phyloP scores from a whole-genome alignment of 139 green algal species.

The Dunaliella primolecta region DNA sequence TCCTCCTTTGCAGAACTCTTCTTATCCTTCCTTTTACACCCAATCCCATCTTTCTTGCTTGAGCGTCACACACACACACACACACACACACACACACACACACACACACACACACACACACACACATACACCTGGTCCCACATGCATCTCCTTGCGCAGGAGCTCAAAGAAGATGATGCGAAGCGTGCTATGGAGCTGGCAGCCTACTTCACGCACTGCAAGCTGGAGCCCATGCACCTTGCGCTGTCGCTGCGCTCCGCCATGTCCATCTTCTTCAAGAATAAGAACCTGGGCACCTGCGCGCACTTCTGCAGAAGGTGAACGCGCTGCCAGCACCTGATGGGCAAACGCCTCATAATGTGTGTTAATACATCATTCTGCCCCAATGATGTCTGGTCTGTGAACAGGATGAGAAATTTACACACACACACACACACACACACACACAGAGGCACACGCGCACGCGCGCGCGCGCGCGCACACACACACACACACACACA shows the following conservation, averaged over 20 bases:
- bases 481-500: background rate
- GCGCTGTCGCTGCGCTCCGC: slow-evolving; percentile 83
- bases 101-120: background rate
- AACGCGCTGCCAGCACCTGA: background rate
- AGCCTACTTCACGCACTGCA: slow-evolving; percentile 98
- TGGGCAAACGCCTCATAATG: no score
- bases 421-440: background rate
- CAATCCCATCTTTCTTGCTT: no score
- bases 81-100: no score
- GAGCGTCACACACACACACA: no score
- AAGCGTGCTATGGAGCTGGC: slow-evolving; percentile 86
- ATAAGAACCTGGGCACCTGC: slow-evolving; percentile 86
- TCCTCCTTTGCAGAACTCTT: no score
- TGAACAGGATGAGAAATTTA: background rate
- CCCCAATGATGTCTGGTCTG: background rate
- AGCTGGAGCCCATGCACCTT: slow-evolving; percentile 83
- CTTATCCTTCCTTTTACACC: no score
- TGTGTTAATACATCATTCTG: no score
- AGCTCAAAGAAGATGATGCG: slow-evolving; percentile 62
- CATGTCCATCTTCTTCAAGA: slow-evolving; percentile 96
- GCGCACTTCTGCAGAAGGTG: slow-evolving; percentile 82
- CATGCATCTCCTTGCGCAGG: background rate
- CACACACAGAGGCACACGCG: background rate
- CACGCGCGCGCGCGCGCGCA: no score
- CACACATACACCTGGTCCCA: background rate